Evolutionary conservation across 306 rosid species (phyloP).

Genomic region (Cicer chorassanicum): DNA sequence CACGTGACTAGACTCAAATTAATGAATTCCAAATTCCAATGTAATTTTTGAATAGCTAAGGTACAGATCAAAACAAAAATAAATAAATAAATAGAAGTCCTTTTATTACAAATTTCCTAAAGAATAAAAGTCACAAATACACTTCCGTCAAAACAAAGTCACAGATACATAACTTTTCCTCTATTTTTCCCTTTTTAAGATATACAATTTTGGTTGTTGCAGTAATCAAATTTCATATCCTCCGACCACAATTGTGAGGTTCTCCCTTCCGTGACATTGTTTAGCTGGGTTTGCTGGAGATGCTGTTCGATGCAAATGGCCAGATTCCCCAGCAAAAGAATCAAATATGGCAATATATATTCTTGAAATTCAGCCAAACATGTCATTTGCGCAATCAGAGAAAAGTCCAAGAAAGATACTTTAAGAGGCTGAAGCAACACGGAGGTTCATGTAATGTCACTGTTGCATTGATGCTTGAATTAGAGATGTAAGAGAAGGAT

Average conservation of each 20-base stretch:
- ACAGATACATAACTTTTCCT: background rate
- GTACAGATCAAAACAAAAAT: background rate
- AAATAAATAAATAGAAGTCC: constrained; percentile 10
- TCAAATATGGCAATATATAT: background rate
- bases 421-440: constrained; percentile 15
- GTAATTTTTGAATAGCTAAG: background rate
- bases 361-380: constrained; percentile 10
- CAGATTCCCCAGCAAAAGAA: constrained; percentile 16
- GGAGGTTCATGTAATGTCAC: constrained; percentile 49
- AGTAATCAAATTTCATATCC: constrained; percentile 14
- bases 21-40: no score
- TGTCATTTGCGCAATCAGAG: constrained; percentile 2
- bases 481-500: constrained; percentile 88
- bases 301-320: constrained; percentile 13
- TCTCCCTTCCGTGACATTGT: constrained; percentile 10
- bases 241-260: constrained; percentile 12
- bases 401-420: constrained; percentile 2
- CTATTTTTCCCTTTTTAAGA: background rate
- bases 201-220: background rate
- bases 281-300: constrained; percentile 25
- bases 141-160: no score
- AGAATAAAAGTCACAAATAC: background rate
- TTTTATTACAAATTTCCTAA: constrained; percentile 13
- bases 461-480: constrained; percentile 74
- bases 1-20: no score